These are phyloP conservation scores for Phytophthora hybrid DNA, from an alignment of 352 stramenopile genomes.

Conservation along the genomic window DNA sequence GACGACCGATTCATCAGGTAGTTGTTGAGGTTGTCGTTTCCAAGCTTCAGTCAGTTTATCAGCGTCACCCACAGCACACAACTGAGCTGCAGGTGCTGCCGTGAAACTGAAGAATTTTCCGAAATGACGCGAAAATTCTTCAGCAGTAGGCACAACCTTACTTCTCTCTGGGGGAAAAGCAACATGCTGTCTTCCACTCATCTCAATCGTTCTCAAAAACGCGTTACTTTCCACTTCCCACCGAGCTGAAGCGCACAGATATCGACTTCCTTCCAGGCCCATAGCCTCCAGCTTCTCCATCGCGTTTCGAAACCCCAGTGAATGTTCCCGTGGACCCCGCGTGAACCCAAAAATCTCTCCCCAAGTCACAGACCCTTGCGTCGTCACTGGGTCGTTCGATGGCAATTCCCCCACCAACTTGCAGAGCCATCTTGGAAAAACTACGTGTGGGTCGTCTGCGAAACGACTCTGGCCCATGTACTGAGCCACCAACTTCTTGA, in stretches of 20 bases:
- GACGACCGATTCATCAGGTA: not conserved
- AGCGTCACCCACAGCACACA: conserved; percentile 4
- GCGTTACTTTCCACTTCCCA: not conserved
- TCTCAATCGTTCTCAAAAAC: not conserved
- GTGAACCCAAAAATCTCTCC: not conserved
- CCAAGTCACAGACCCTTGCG: too few species aligned
- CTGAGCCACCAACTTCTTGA: not conserved
- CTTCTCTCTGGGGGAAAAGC: not conserved
- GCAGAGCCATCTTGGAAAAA: not conserved
- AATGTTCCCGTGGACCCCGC: conserved; percentile 4
- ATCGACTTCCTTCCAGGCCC: not conserved
- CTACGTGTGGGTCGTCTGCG: not conserved
- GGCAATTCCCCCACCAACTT: not conserved
- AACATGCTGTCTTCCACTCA: not conserved
- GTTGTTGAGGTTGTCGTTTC: not conserved
- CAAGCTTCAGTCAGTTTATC: not conserved
- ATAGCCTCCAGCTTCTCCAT: conserved; percentile 7
- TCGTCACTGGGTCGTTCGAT: too few species aligned
- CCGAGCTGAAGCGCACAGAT: not conserved
- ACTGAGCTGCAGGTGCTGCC: not conserved
- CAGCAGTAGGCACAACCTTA: not conserved
- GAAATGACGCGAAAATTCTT: conserved; percentile 5
- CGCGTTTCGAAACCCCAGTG: conserved; percentile 1
- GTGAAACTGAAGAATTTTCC: conserved; percentile 5
- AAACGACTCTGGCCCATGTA: not conserved